These are phyloP conservation scores for Oidiodendron maius DNA, from an alignment of 495 filamentous ascomycete genomes.

Conservation along the genomic window DNA sequence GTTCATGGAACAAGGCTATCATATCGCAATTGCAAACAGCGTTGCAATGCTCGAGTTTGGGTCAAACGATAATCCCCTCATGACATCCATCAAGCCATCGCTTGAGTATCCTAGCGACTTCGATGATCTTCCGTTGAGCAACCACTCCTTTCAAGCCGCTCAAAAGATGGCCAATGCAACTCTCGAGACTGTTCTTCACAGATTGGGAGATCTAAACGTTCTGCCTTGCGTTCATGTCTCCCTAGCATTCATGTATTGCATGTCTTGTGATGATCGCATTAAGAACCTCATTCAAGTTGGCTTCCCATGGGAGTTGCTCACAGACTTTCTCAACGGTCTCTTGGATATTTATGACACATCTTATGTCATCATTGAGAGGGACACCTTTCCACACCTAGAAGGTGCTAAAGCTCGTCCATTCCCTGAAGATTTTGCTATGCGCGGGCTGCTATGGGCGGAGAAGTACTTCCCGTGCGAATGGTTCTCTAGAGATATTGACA, in stretches of 20 bases:
- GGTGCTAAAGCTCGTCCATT: slow-evolving; percentile 55
- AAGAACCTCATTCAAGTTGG: slow-evolving; percentile 12
- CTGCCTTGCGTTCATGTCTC: slow-evolving; percentile 21
- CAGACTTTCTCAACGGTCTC: slow-evolving; percentile 19
- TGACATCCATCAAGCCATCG: slow-evolving; percentile 3
- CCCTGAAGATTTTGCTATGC: slow-evolving; percentile 78
- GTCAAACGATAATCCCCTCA: slow-evolving; percentile 15
- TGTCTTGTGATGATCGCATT: slow-evolving; percentile 10
- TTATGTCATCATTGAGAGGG: slow-evolving; percentile 31
- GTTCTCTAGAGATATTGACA: slow-evolving; percentile 66
- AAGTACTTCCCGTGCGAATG: slow-evolving; percentile 63
- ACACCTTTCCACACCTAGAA: slow-evolving; percentile 47
- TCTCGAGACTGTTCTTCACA: slow-evolving; percentile 11
- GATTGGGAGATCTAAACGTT: slow-evolving; percentile 22
- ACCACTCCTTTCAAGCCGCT: slow-evolving; percentile 12
- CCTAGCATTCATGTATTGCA: slow-evolving; percentile 17
- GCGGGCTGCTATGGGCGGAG: slow-evolving; percentile 68
- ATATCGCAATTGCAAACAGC: not conserved
- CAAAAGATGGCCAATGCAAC: slow-evolving; percentile 20
- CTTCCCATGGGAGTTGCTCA: slow-evolving; percentile 17
- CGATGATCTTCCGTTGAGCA: not conserved
- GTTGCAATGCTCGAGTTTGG: slow-evolving; percentile 18
- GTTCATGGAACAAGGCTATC: not conserved
- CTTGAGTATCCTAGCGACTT: slow-evolving; percentile 17
- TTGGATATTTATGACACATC: slow-evolving; percentile 24